Evolutionary conservation across 2,329 filamentous ascomycete genomes (phyloP), one percentile per base, ranked within the genome.

Genomic region (Trichoderma arundinaceum): DNA sequence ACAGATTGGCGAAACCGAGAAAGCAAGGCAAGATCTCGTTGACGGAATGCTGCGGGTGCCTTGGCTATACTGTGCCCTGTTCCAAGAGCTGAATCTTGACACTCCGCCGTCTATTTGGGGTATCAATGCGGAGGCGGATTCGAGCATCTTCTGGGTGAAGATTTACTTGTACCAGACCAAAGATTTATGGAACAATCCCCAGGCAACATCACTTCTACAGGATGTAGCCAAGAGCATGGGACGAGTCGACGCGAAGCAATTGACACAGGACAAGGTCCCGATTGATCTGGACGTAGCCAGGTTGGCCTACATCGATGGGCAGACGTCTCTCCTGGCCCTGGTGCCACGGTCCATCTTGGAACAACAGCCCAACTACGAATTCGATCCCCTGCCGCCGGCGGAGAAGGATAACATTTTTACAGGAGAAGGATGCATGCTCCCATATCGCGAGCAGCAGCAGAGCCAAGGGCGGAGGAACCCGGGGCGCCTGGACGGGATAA

Each of bases 101-200:
- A 78, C 92, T 7, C 94, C 95, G 1, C 89, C 89, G 39, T 86
- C 88, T 0, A 86, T 98, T 38, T 98, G 95, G 94, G 94, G 92
- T 59, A 85, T 89, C 67, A 84, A 87, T 72, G 86, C 88, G 0
- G 85, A 87, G 35, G 81, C 85, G 12, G 83, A 88, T 52, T 86
- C 92, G 69, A 73, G 75, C 19, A 83, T 86, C 64, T 84, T 97
- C 43, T 86, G 92, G 72, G 87, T 88, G 4, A 87, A 90, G 72
- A 83, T 96, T 2, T 97, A 97, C 74, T 83, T 92, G 33, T 83
- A 87, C 65, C 87, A 90, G 51, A 85, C 90, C 4, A 94, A 93
- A 73, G 91, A 94, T 71, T 80, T 96, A 3, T 97, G 94, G 94
- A 93, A 93, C 74, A 92, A 89, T 4, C 84, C 90, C 0, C 89